Conservation (phyloP, 169 alveolate species). For the Eimeria acervulina region DNA sequence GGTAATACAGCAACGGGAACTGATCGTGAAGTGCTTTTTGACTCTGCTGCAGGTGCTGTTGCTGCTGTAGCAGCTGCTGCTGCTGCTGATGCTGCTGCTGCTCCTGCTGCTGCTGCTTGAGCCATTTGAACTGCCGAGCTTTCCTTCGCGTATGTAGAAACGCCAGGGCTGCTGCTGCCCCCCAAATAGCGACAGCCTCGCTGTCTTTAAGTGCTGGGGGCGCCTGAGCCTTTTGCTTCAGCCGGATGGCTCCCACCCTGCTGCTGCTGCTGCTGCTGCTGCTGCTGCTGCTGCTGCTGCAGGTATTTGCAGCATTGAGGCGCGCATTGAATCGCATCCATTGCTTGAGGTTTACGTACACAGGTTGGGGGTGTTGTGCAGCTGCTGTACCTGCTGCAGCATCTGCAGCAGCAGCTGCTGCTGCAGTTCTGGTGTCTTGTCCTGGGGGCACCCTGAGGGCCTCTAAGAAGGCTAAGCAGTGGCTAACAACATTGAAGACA, state of each 20-base stretch:
- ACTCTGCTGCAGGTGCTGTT: neutral
- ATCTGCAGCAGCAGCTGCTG: neutral
- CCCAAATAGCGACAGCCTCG: slow-evolving; percentile 38
- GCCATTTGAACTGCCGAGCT: neutral
- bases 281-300: slow-evolving; percentile 12
- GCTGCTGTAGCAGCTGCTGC: neutral
- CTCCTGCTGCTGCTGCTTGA: slow-evolving; percentile 22
- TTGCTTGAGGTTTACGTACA: neutral
- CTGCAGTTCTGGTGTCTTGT: neutral
- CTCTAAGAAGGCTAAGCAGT: neutral
- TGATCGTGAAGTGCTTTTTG: neutral
- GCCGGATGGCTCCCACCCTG: neutral
- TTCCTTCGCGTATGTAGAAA: neutral
- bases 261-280: slow-evolving; percentile 29
- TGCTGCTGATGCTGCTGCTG: neutral
- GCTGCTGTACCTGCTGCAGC: neutral
- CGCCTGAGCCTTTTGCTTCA: slow-evolving; percentile 1
- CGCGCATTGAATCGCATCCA: neutral
- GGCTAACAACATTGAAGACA: neutral
- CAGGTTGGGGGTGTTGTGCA: neutral
- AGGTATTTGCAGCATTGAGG: neutral
- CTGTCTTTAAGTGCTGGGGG: slow-evolving; percentile 16
- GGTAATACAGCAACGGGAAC: slow-evolving; percentile 6
- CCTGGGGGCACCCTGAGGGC: slow-evolving; percentile 4
- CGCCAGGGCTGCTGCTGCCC: slow-evolving; percentile 25